phyloP scores from a whole-genome alignment of 305 asterid species.

The Caryopteris hybrid region DNA sequence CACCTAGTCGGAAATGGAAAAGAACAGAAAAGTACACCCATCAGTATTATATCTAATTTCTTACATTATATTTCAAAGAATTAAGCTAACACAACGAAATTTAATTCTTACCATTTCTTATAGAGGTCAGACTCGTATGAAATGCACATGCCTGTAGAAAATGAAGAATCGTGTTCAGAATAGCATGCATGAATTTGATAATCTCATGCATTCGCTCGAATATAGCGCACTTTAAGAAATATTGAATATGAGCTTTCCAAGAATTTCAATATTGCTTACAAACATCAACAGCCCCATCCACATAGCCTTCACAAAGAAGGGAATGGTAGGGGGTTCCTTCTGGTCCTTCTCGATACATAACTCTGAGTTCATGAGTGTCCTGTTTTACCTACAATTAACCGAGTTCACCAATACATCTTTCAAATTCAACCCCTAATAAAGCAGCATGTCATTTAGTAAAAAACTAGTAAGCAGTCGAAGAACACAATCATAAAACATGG shows the following conservation, averaged over 20 bases:
- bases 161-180: conserved; percentile 7
- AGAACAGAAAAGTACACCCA: no score
- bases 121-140: conserved; percentile 74
- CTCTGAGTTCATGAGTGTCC: conserved; percentile 80
- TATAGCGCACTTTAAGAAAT: not conserved
- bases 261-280: conserved; percentile 50
- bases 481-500: no score
- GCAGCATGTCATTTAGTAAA: not conserved
- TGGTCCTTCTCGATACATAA: conserved; percentile 91
- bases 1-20: conserved; percentile 44
- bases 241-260: not conserved
- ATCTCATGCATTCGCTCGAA: not conserved
- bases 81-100: not conserved
- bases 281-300: conserved; percentile 86
- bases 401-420: not conserved
- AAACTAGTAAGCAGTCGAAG: no score
- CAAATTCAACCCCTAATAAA: not conserved
- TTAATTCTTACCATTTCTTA: conserved; percentile 55
- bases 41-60: not conserved
- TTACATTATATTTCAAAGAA: not conserved
- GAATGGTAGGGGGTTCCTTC: conserved; percentile 84
- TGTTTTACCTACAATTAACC: conserved; percentile 55
- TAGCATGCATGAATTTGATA: not conserved
- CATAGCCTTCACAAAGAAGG: conserved; percentile 80
- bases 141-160: conserved; percentile 68